Evolutionary conservation across 257 asterid species (phyloP).

Genomic region (Parsonsia alboflavescens): DNA sequence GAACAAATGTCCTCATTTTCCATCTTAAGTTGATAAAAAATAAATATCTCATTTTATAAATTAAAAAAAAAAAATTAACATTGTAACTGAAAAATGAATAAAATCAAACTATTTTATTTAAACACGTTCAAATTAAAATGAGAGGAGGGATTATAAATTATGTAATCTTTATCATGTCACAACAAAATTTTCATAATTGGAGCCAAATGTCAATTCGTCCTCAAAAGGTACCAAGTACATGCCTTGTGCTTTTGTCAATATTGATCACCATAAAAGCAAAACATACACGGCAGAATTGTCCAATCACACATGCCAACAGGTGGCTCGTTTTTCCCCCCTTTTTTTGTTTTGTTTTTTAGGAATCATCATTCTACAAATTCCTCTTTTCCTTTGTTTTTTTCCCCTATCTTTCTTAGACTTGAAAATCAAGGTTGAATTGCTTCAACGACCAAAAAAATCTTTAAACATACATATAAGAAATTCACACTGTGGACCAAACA

Average conservation of each 20-base stretch:
- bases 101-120: too few relatives aligned
- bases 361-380: background rate
- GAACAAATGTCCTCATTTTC: too few relatives aligned
- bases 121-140: too few relatives aligned
- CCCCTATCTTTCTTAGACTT: constrained; percentile 10
- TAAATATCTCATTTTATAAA: too few relatives aligned
- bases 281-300: constrained; percentile 9
- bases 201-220: constrained; percentile 12
- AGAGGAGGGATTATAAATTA: too few relatives aligned
- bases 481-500: background rate
- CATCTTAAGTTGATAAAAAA: too few relatives aligned
- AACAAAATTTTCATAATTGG: too few relatives aligned
- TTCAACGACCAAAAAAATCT: background rate
- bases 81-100: too few relatives aligned
- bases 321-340: background rate
- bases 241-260: constrained; percentile 22
- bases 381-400: background rate
- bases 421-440: constrained; percentile 3
- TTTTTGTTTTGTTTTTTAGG: too few relatives aligned
- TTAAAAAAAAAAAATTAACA: too few relatives aligned
- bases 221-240: background rate
- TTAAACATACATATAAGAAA: background rate
- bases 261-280: constrained; percentile 14
- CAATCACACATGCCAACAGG: constrained; percentile 9
- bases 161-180: too few relatives aligned